A percentile compares a stretch with the other conserved stretches of the same genome.
Conservation (phyloP, 208 protist species). For the Angomonas ambiguus region DNA sequence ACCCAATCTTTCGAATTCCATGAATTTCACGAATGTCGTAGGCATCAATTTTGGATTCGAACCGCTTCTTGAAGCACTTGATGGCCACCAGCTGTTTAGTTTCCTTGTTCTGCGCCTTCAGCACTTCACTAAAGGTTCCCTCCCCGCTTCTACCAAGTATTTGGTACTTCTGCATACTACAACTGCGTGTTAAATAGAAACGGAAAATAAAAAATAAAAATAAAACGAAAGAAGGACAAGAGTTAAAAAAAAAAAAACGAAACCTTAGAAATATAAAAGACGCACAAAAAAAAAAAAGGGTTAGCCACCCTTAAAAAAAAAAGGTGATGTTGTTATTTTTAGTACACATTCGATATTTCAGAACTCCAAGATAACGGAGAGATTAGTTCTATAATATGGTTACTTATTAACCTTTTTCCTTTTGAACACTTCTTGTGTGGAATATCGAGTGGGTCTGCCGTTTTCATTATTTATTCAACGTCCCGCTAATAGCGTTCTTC, state of each 20-base stretch:
- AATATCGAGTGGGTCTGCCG: not conserved
- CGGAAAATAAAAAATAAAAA: slow-evolving; percentile 17
- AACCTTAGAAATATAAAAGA: no score
- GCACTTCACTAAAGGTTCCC: slow-evolving; percentile 97
- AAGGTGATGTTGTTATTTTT: no score
- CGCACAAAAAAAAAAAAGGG: no score
- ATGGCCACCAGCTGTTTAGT: slow-evolving; percentile 93
- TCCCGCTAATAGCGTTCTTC: slow-evolving; percentile 25
- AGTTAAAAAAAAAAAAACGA: no score
- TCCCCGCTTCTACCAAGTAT: slow-evolving; percentile 96
- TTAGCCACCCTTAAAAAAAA: no score
- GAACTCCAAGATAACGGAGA: not conserved
- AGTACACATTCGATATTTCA: no score
- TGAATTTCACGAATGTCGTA: slow-evolving; percentile 98
- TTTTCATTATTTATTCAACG: slow-evolving; percentile 9
- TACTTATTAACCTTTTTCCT: not conserved
- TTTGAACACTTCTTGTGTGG: not conserved
- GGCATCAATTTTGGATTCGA: slow-evolving; percentile 92
- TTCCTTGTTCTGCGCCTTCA: slow-evolving; percentile 92
- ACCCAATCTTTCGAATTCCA: slow-evolving; percentile 85
- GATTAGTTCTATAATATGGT: not conserved
- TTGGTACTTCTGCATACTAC: slow-evolving; percentile 88
- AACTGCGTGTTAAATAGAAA: not conserved
- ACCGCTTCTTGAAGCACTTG: slow-evolving; percentile 97
- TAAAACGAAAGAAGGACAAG: no score